These are phyloP conservation scores for Leccinum solheimii DNA, from an alignment of 1,284 basidiomycete genomes.

Conservation along the genomic window DNA sequence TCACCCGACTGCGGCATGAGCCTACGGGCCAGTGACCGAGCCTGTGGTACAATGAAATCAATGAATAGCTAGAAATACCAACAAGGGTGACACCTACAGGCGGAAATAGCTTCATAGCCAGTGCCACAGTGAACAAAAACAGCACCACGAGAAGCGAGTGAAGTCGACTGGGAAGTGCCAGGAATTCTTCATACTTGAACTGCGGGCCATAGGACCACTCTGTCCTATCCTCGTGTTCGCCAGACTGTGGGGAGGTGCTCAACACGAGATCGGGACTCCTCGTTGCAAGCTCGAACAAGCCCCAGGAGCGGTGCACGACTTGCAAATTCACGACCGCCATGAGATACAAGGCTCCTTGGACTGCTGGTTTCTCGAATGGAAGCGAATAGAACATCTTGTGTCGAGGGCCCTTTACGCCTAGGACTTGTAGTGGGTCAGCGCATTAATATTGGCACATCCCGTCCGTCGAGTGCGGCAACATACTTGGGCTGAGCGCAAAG, in stretches of 20 bases:
- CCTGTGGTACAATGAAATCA: slow-evolving; percentile 36
- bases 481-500: slow-evolving; percentile 62
- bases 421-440: slow-evolving; percentile 34
- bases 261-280: slow-evolving; percentile 26
- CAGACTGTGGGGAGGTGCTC: background rate
- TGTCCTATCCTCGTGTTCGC: slow-evolving; percentile 17
- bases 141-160: slow-evolving; percentile 40
- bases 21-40: slow-evolving; percentile 48
- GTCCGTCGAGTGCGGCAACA: slow-evolving; percentile 12
- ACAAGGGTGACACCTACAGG: slow-evolving; percentile 18
- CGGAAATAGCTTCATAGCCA: slow-evolving; percentile 23
- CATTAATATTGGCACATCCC: background rate
- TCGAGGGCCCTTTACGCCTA: slow-evolving; percentile 40
- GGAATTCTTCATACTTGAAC: slow-evolving; percentile 78
- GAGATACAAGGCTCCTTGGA: slow-evolving; percentile 60
- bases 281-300: slow-evolving; percentile 51
- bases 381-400: slow-evolving; percentile 49
- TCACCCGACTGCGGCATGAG: slow-evolving; percentile 54
- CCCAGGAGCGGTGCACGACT: slow-evolving; percentile 79
- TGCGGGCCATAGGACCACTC: slow-evolving; percentile 55
- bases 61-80: background rate
- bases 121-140: slow-evolving; percentile 18
- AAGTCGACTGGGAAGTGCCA: slow-evolving; percentile 44
- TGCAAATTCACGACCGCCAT: slow-evolving; percentile 66
- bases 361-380: slow-evolving; percentile 42